A percentile compares a stretch with the other conserved stretches of the same genome.
Conservation (phyloP, 441 rosid species). For the Pelargonium fulgidum region DNA sequence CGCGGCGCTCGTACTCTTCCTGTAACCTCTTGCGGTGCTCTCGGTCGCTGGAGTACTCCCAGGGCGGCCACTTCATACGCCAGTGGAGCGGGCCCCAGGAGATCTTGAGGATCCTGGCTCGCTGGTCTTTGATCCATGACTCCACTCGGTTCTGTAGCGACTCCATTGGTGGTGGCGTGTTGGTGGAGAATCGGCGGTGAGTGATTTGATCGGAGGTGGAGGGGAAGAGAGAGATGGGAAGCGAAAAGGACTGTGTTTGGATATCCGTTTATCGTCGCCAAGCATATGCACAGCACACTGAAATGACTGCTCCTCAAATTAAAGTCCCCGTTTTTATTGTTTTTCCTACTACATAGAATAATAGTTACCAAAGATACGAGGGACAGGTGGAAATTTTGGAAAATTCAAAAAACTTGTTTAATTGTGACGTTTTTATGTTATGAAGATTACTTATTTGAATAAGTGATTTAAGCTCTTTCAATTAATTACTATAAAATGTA, state of each 20-base stretch:
- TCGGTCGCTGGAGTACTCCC: conserved; percentile 38
- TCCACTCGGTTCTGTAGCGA: conserved; percentile 66
- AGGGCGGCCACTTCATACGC: conserved; percentile 72
- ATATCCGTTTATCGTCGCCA: not conserved
- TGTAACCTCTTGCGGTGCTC: conserved; percentile 64
- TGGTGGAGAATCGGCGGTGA: not conserved
- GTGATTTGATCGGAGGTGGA: not conserved
- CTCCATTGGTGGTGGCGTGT: conserved; percentile 37
- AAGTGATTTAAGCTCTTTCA: no score
- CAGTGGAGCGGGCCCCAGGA: conserved; percentile 84
- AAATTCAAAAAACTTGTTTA: no score
- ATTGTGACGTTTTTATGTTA: no score
- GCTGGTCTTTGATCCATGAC: conserved; percentile 90
- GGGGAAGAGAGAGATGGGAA: not conserved
- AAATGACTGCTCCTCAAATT: no score
- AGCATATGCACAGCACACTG: no score
- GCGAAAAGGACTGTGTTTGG: not conserved
- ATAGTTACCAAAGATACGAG: no score
- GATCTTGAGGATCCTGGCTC: conserved; percentile 51
- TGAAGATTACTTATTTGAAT: no score
- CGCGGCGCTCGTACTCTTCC: conserved; percentile 61
- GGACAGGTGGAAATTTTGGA: no score
- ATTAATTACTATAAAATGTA: no score
- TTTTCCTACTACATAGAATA: no score
- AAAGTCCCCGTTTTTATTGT: no score